Evolutionary conservation across 192 early-diverging fungal species (phyloP), one percentile per base, ranked within the genome.

Genomic region (Gryganskiella cystojenkinii): DNA sequence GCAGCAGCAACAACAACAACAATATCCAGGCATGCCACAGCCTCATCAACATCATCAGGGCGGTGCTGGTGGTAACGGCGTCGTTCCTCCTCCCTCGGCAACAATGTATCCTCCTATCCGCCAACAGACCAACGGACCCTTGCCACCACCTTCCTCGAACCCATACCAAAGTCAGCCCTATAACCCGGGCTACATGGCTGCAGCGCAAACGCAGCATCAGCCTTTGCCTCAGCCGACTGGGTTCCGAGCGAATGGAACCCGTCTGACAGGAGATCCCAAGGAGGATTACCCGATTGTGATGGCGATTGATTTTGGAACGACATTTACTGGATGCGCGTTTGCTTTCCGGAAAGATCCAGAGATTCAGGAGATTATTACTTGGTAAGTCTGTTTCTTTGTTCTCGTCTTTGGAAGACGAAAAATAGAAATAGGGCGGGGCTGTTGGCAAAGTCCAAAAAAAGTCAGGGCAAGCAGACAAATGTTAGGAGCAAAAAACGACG

Each of bases 241-340:
- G 10, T 24, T 34, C 8, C 34, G 60, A 47, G 28, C 74, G 15
- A 78, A 58, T 55, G 74, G 74, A 34, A 63, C 50, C 8, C 52
- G 50, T 47, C 42, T 78, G 20, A 78, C 74, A 7, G 74, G 74
- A 0, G 74, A 78, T 43, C 74, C 74, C 47, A 78, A 78, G 42
- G 74, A 78, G 37, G 68, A 83, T 13, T 83, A 83, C 37, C 79
- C 82, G 19, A 80, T 83, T 49, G 79, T 83, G 27, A 70, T 83
- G 64, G 79, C 82, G 30, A 83, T 83, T 31, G 82, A 83, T 50
- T 83, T 83, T 57, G 82, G 82, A 53, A 70, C 68, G 37, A 85
- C 58, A 1, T 86, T 76, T 47, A 82, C 85, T 24, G 85, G 85
- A 67, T 80, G 79, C 37, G 82, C 85, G 5, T 86, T 84, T 69